These are phyloP conservation scores for Trichoderma oligosporum DNA, from an alignment of 2,329 filamentous ascomycete species.

Conservation along the genomic window DNA sequence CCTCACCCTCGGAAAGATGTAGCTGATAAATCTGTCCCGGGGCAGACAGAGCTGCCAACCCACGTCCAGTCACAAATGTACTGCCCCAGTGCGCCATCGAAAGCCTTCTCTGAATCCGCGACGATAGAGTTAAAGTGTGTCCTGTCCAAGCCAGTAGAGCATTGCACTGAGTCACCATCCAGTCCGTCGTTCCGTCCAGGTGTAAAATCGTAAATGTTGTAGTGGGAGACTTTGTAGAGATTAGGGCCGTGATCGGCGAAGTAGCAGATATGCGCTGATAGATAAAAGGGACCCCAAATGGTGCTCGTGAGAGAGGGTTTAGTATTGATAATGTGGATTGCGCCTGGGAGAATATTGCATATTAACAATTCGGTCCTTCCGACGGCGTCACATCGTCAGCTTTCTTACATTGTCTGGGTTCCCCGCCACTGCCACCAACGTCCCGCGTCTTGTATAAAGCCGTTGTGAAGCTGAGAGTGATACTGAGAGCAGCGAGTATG, in stretches of 20 bases:
- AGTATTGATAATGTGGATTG: constrained; percentile 86
- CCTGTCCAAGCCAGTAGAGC: constrained; percentile 96
- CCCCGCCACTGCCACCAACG: constrained; percentile 82
- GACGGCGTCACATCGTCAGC: neutral
- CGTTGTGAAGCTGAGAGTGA: constrained; percentile 89
- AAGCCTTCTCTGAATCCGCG: constrained; percentile 70
- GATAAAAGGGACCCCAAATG: constrained; percentile 86
- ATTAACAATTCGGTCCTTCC: neutral
- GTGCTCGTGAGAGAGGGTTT: constrained; percentile 73
- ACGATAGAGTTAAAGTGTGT: constrained; percentile 72
- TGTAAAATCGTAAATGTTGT: constrained; percentile 85
- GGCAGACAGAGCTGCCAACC: constrained; percentile 77
- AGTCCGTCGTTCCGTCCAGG: constrained; percentile 90
- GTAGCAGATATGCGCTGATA: constrained; percentile 90
- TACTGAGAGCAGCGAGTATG: constrained; percentile 91
- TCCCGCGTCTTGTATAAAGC: constrained; percentile 87
- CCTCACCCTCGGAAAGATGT: constrained; percentile 74
- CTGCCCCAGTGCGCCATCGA: constrained; percentile 87
- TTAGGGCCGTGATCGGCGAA: constrained; percentile 79
- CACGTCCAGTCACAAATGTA: constrained; percentile 81
- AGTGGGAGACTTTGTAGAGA: constrained; percentile 80
- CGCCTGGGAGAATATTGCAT: constrained; percentile 49
- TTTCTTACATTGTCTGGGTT: constrained; percentile 75
- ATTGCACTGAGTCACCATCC: constrained; percentile 84
- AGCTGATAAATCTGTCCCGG: constrained; percentile 89